A percentile compares a stretch with the other conserved stretches of the same genome.
These are phyloP conservation scores for Botrytis medusae DNA, from an alignment of 2,329 filamentous ascomycete species.

Conservation along the genomic window DNA sequence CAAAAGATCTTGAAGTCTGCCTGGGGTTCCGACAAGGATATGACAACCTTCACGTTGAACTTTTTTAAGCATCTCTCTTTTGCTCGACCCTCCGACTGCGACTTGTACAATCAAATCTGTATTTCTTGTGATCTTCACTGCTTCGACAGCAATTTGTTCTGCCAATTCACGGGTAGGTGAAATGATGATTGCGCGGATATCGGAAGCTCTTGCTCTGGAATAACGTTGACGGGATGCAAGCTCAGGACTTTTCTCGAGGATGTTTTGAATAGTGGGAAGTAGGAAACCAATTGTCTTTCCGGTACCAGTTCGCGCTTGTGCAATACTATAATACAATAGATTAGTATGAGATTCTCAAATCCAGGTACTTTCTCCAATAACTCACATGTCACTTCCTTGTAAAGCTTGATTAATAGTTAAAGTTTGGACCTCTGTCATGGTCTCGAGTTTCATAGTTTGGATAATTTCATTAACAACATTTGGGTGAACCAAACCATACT, in stretches of 20 bases:
- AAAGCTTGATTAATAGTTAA: conserved; percentile 90
- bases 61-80: conserved; percentile 46
- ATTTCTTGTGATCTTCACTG: conserved; percentile 45
- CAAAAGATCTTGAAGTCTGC: conserved; percentile 76
- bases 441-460: conserved; percentile 69
- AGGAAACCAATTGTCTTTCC: conserved; percentile 96
- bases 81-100: conserved; percentile 88
- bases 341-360: not conserved
- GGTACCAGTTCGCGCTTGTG: conserved; percentile 94
- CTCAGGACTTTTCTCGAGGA: conserved; percentile 61
- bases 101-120: conserved; percentile 57
- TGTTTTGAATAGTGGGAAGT: conserved; percentile 77
- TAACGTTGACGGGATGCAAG: conserved; percentile 49
- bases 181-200: conserved; percentile 70
- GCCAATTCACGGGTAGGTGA: conserved; percentile 82
- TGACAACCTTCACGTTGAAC: conserved; percentile 72
- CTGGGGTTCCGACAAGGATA: conserved; percentile 86
- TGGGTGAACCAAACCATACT: conserved; percentile 37
- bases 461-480: conserved; percentile 55
- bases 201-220: conserved; percentile 49
- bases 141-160: conserved; percentile 78
- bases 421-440: conserved; percentile 45
- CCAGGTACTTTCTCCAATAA: not conserved
- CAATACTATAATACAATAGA: conserved; percentile 58
- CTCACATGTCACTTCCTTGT: conserved; percentile 52